Base-by-base conservation (phyloP, 495 filamentous ascomycete species). In the Penicillium verhagenii region DNA sequence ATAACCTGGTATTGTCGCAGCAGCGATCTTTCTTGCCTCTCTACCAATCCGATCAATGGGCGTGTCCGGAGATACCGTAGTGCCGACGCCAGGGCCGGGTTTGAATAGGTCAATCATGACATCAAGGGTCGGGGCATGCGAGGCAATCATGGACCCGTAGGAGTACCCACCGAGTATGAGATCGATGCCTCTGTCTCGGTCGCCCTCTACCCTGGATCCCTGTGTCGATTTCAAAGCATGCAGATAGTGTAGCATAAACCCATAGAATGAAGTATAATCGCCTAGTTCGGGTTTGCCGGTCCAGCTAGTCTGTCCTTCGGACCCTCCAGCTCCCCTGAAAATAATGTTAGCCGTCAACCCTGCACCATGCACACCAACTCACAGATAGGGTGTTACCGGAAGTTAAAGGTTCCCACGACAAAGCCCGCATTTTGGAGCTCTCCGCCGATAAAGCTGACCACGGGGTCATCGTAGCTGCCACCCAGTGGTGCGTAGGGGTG, bases 401-500 rank as follows among this genome's bases (percentile, higher is more conserved):
- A 96, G 64, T 98, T 97, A 68, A 97, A 97, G 1, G 90, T 96
- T 6, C 79, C 88, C 16, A 97, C 90, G 2, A 95, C 68, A 61
- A 81, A 93, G 16, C 89, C 91, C 21, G 75, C 63, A 4, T 76
- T 68, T 6, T 96, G 67, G 21, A 96, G 75, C 50, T 86, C 85
- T 2, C 68, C 67, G 1, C 80, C 82, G 11, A 89, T 66, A 20
- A 82, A 72, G 26, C 80, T 71, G 13, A 98, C 89, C 19, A 95
- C 78, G 0, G 80, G 79, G 58, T 97, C 91, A 65, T 97, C 88
- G 67, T 85, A 93, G 72, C 76, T 86, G 5, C 94, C 94, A 10
- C 94, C 94, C 6, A 97, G 74, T 0, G 88, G 82, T 18, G 91
- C 90, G 56, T 97, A 98, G 0, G 94, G 92, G 69, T 97, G 94